A percentile compares a stretch with the other conserved stretches of the same genome.
These are phyloP conservation scores for Kluyveromyces aestuarii DNA, from an alignment of 805 yeast species.

Conservation along the genomic window DNA sequence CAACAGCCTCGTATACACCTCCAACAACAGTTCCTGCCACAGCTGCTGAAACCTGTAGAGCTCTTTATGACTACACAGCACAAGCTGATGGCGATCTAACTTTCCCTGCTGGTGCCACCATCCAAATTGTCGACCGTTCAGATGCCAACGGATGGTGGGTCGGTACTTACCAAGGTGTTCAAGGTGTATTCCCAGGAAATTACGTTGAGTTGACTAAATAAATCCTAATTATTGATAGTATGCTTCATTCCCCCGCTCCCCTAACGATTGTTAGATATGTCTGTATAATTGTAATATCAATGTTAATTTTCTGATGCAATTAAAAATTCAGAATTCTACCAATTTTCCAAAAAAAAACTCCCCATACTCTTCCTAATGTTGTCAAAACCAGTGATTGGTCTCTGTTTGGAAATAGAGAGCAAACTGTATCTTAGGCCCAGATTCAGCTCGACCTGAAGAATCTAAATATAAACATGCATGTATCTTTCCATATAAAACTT, in stretches of 20 bases:
- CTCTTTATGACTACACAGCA: slow-evolving; percentile 84
- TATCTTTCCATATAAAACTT: neutral
- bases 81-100: slow-evolving; percentile 89
- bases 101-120: slow-evolving; percentile 80
- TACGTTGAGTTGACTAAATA: slow-evolving; percentile 66
- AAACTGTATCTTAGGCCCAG: no score
- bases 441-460: slow-evolving; percentile 17
- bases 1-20: slow-evolving; percentile 10
- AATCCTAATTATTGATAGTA: neutral
- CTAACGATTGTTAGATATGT: no score
- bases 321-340: no score
- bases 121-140: slow-evolving; percentile 69
- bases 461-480: neutral
- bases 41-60: slow-evolving; percentile 63
- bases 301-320: no score
- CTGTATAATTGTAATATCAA: no score
- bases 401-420: no score
- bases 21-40: slow-evolving; percentile 29
- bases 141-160: slow-evolving; percentile 99
- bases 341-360: no score
- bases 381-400: no score
- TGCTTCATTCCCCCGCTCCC: no score
- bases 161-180: slow-evolving; percentile 71
- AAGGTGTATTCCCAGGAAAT: slow-evolving; percentile 94
- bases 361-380: no score